Evolutionary conservation across 495 filamentous ascomycete genomes (phyloP).

Genomic region (Amphirosellinia nigrospora): DNA sequence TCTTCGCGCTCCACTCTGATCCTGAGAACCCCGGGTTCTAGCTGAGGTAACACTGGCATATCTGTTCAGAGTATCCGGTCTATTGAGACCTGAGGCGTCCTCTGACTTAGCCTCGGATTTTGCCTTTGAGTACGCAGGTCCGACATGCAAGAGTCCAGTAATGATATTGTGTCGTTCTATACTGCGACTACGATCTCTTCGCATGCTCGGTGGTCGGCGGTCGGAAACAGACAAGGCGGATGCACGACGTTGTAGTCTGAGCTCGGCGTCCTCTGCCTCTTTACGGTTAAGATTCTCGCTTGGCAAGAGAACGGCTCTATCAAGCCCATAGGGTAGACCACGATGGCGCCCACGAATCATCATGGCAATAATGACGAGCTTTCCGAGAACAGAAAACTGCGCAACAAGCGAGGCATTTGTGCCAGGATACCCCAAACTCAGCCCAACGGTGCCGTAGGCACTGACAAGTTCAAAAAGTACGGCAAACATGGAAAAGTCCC

Average conservation of each 20-base stretch:
- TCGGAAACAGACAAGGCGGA: constrained; percentile 57
- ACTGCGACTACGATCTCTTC: constrained; percentile 35
- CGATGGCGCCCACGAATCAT: constrained; percentile 90
- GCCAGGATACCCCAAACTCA: constrained; percentile 79
- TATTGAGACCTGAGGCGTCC: constrained; percentile 11
- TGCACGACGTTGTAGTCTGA: constrained; percentile 58
- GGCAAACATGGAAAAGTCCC: constrained; percentile 75
- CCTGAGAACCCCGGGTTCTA: constrained; percentile 14
- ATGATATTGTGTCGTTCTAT: constrained; percentile 42
- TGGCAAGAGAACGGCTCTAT: constrained; percentile 86
- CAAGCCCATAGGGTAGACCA: constrained; percentile 88
- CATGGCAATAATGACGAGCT: constrained; percentile 92
- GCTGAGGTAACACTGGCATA: constrained; percentile 27
- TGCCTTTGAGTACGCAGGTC: constrained; percentile 36
- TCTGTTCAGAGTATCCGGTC: constrained; percentile 32
- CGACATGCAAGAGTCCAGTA: constrained; percentile 46
- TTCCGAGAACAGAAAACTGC: constrained; percentile 80
- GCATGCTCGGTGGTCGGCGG: constrained; percentile 26
- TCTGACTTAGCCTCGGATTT: constrained; percentile 30
- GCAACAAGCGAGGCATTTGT: constrained; percentile 79
- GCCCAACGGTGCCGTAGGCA: constrained; percentile 93
- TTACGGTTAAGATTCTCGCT: constrained; percentile 75
- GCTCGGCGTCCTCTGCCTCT: constrained; percentile 66
- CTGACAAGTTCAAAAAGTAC: constrained; percentile 90
- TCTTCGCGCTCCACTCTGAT: constrained; percentile 29